Conservation (phyloP, 805 yeast genomes). For the Metschnikowia noctiluminum region DNA sequence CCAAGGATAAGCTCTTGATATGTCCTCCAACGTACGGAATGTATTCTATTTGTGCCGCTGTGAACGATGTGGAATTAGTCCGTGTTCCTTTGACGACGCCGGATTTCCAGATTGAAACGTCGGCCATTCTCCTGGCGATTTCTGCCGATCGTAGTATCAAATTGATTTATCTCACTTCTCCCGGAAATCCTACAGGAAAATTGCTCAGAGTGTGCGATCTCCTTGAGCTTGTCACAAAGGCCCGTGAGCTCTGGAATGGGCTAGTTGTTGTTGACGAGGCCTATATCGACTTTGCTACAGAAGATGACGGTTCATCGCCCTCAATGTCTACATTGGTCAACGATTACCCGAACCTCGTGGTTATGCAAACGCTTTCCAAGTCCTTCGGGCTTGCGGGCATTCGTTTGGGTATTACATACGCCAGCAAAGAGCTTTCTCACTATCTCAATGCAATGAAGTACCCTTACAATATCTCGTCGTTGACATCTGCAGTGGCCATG, state of each 20-base stretch:
- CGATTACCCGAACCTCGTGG: slow-evolving; percentile 77
- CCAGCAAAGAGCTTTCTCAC: slow-evolving; percentile 55
- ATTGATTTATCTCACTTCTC: slow-evolving; percentile 82
- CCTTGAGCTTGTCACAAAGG: slow-evolving; percentile 40
- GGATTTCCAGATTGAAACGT: slow-evolving; percentile 57
- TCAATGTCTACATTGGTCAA: slow-evolving; percentile 78
- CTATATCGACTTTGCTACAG: slow-evolving; percentile 70
- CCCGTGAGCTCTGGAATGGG: slow-evolving; percentile 63
- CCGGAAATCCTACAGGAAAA: slow-evolving; percentile 94
- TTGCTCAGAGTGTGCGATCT: slow-evolving; percentile 43
- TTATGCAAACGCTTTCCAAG: slow-evolving; percentile 88
- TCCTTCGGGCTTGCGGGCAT: slow-evolving; percentile 97
- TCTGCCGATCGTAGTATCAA: slow-evolving; percentile 61
- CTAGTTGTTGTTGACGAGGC: slow-evolving; percentile 91
- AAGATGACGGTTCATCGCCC: slow-evolving; percentile 35
- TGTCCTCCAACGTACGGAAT: slow-evolving; percentile 98
- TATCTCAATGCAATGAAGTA: slow-evolving; percentile 89
- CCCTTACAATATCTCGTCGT: slow-evolving; percentile 87
- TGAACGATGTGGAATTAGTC: slow-evolving; percentile 80
- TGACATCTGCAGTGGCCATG: slow-evolving; percentile 71
- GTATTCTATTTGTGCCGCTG: slow-evolving; percentile 88
- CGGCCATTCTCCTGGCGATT: slow-evolving; percentile 50
- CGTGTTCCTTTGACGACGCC: slow-evolving; percentile 60
- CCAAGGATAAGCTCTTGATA: slow-evolving; percentile 72
- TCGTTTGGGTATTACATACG: slow-evolving; percentile 78